Evolutionary conservation across 805 yeast species (phyloP).

Genomic region (Huiozyma sinensis): DNA sequence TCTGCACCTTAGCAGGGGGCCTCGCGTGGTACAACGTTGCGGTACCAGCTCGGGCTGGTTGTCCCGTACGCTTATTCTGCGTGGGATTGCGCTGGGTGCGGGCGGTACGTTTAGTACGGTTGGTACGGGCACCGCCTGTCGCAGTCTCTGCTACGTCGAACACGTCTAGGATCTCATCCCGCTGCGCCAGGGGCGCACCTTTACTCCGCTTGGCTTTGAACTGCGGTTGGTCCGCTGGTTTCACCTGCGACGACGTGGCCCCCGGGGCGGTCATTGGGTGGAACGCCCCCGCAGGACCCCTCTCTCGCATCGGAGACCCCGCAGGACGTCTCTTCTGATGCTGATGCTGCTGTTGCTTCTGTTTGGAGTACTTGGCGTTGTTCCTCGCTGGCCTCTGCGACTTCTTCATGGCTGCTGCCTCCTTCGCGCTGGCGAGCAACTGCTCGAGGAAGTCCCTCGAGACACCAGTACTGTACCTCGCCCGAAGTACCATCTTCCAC

Average conservation of each 20-base stretch:
- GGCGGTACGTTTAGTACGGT: neutral
- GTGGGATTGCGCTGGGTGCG: neutral
- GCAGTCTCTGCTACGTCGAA: neutral
- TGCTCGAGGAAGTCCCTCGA: constrained; percentile 25
- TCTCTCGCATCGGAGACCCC: neutral
- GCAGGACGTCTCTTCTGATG: neutral
- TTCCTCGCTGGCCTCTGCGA: constrained; percentile 1
- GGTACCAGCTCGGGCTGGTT: neutral
- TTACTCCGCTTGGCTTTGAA: neutral
- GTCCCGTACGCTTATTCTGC: neutral
- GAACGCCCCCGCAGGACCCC: neutral
- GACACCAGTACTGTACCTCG: constrained; percentile 5
- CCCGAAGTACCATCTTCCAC: no score
- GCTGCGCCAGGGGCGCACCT: neutral
- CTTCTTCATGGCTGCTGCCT: constrained; percentile 14
- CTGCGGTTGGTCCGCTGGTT: neutral
- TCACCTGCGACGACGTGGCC: neutral
- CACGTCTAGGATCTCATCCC: neutral
- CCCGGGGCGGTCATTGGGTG: neutral
- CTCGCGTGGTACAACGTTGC: neutral
- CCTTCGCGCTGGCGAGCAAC: constrained; percentile 24
- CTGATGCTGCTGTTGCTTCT: constrained; percentile 3
- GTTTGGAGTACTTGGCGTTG: neutral
- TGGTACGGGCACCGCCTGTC: no score
- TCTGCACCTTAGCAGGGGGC: neutral